Conservation (phyloP, 495 filamentous ascomycete species). For the Penicillium manginii region DNA sequence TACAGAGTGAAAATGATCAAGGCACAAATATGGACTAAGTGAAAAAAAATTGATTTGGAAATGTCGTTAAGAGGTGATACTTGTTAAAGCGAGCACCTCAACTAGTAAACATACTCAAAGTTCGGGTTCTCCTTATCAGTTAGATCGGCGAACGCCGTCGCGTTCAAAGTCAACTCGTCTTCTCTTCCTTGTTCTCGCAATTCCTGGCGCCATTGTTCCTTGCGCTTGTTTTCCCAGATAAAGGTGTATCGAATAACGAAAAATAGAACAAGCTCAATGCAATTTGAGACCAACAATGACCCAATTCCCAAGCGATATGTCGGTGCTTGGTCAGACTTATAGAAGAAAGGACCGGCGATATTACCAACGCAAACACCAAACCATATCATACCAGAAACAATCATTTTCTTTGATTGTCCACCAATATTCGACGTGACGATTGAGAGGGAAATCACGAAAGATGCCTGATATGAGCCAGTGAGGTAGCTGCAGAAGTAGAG, state of each 20-base stretch:
- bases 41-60: too few species aligned
- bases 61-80: too few species aligned
- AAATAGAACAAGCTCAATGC: constrained; percentile 24
- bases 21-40: too few species aligned
- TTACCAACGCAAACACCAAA: constrained; percentile 48
- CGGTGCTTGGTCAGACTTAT: constrained; percentile 50
- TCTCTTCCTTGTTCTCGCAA: neutral
- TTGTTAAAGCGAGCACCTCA: neutral
- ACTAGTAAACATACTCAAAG: neutral
- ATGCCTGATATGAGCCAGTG: constrained; percentile 60
- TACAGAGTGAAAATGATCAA: too few species aligned
- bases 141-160: neutral
- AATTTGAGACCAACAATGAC: constrained; percentile 57
- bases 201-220: neutral
- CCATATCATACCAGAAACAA: constrained; percentile 57
- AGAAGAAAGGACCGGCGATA: constrained; percentile 61
- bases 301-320: constrained; percentile 57
- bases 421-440: constrained; percentile 57
- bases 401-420: constrained; percentile 62
- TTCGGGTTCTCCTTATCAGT: neutral
- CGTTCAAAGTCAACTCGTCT: neutral
- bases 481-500: constrained; percentile 37
- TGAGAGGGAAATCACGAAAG: constrained; percentile 59
- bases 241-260: neutral
- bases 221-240: neutral